Conservation (phyloP, 2,329 filamentous ascomycete genomes). For the Clarireedia hainanense region DNA sequence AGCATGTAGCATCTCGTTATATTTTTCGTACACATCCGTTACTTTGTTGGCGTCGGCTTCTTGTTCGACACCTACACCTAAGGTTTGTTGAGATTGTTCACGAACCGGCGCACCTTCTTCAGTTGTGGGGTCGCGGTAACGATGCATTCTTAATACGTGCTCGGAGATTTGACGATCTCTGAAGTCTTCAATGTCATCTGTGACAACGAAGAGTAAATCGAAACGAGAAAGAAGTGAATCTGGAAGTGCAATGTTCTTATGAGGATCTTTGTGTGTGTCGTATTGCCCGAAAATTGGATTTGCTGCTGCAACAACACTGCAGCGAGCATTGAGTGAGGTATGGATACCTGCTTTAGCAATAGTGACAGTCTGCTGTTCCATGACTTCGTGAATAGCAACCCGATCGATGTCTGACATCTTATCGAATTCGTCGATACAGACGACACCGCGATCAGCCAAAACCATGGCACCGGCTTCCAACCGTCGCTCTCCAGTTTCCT, state of each 20-base stretch:
- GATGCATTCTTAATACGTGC: conserved; percentile 94
- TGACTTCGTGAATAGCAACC: conserved; percentile 99
- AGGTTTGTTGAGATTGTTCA: conserved; percentile 73
- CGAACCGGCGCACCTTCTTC: conserved; percentile 93
- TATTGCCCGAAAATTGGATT: conserved; percentile 99
- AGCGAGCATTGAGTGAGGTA: conserved; percentile 91
- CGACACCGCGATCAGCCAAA: conserved; percentile 89
- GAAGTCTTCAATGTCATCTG: conserved; percentile 94
- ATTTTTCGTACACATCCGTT: conserved; percentile 93
- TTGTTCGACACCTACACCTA: conserved; percentile 80
- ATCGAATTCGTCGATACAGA: conserved; percentile 99
- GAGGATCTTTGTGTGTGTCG: conserved; percentile 95
- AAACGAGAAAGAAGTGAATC: conserved; percentile 97
- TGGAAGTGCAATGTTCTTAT: conserved; percentile 95
- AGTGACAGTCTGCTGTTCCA: conserved; percentile 99
- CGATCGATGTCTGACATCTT: conserved; percentile 99
- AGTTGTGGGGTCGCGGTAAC: conserved; percentile 83
- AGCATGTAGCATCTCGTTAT: conserved; percentile 89
- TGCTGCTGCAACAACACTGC: conserved; percentile 90
- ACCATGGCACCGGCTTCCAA: conserved; percentile 99
- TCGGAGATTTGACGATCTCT: conserved; percentile 88
- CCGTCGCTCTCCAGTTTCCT: conserved; percentile 91
- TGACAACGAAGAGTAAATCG: conserved; percentile 94
- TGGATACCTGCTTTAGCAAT: conserved; percentile 98
- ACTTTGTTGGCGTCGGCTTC: conserved; percentile 64